A percentile compares a stretch with the other conserved stretches of the same genome.
Evolutionary conservation across 257 asterid species (phyloP).

Genomic region (Capsicum chinense): DNA sequence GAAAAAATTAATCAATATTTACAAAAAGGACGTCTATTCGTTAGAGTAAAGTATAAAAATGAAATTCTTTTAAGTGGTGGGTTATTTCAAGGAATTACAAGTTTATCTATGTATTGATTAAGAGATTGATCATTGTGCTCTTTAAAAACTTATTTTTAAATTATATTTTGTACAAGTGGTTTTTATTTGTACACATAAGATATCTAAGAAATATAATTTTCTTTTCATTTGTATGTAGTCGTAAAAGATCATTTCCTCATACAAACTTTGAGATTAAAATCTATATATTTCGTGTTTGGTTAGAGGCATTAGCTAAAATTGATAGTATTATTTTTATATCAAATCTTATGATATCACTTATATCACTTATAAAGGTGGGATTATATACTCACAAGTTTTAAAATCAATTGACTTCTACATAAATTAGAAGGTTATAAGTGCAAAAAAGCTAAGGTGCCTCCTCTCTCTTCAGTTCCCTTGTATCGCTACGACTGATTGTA

Average conservation of each 20-base stretch:
- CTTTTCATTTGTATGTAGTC: neutral
- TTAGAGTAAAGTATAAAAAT: too few relatives aligned
- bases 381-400: neutral
- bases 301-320: neutral
- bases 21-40: neutral
- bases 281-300: neutral
- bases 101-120: neutral
- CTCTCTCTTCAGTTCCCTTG: neutral
- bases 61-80: neutral
- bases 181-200: neutral
- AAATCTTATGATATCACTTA: neutral
- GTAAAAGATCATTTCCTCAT: neutral
- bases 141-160: neutral
- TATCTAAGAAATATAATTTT: neutral
- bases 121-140: neutral
- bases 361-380: neutral
- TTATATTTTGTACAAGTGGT: neutral
- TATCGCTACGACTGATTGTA: neutral
- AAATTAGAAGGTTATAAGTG: neutral
- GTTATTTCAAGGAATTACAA: neutral
- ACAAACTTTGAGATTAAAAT: neutral
- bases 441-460: neutral
- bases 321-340: neutral
- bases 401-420: neutral
- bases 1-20: neutral